Base-by-base conservation (phyloP, 1,284 basidiomycete genomes). In the Mrakiaceae sp. region DNA sequence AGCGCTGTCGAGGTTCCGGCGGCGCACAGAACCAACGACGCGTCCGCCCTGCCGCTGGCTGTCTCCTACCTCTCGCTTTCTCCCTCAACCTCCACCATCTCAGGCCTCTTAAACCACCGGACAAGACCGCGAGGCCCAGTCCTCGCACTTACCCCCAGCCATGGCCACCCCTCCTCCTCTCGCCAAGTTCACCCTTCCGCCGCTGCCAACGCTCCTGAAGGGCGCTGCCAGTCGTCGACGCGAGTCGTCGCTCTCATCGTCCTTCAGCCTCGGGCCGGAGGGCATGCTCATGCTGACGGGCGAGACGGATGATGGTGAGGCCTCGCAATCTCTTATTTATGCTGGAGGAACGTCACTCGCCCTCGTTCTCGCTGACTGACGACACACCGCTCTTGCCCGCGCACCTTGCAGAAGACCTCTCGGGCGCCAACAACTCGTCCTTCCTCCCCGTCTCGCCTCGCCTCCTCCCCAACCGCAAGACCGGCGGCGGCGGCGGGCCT, bases 351-450 rank as follows among this genome's bases (percentile, higher is more conserved):
- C 6, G 4, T 3, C 11, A 7, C 39, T 3, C n/a, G 11, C 2
- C 11, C 10, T 27, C 16, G 42, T 12, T n/a, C 11, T 16, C 4
- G 42, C 39, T 4, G 16, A 8, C 51, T 51, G 27, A 14, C 14
- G 27, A 47, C 48, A 9, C 51, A 27, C 9, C 3, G 42, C 27
- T 54, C n/a, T 9, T 16, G 8, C 12, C 42, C 49, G 6, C 53
- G 16, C 11, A 44, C 14, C 12, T n/a, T 8, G 40, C 27, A 56
- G 64, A 62, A 12, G 49, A 48, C 27, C 59, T 52, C n/a, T 46
- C 49, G 27, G 61, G 65, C 27, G 65, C 65, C 47, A 66, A 66
- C 58, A 66, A 66, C 61, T 66, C 65, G 3, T 66, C 65, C 39
- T 47, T 66, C 46, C 57, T 66, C 3, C 65, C 61, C 7, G 55